Evolutionary conservation across 2,329 filamentous ascomycete genomes (phyloP).

Genomic region (Malbranchea zuffiana): DNA sequence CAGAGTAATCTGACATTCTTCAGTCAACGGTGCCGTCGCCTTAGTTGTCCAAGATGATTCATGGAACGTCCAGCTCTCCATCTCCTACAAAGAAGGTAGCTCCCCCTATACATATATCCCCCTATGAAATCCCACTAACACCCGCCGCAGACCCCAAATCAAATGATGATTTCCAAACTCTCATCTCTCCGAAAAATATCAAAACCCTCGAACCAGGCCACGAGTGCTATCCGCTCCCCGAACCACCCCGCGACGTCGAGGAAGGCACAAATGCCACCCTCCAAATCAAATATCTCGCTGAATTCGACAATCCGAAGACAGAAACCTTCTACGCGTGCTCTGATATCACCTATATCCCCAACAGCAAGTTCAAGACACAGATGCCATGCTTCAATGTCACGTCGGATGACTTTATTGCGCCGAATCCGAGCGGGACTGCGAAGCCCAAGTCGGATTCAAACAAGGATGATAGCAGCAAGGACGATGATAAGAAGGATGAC

Average conservation of each 20-base stretch:
- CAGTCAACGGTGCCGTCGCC: constrained; percentile 45
- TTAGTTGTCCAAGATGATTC: constrained; percentile 49
- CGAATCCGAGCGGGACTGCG: constrained; percentile 11
- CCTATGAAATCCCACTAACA: not conserved
- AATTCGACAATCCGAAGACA: constrained; percentile 32
- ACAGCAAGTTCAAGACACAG: constrained; percentile 30
- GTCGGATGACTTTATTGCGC: constrained; percentile 23
- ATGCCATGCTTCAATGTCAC: constrained; percentile 41
- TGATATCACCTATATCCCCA: constrained; percentile 36
- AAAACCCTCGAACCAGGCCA: constrained; percentile 35
- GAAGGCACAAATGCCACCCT: constrained; percentile 37
- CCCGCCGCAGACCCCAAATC: constrained; percentile 27
- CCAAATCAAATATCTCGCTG: constrained; percentile 36
- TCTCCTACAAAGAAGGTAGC: constrained; percentile 44
- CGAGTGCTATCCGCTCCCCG: constrained; percentile 36
- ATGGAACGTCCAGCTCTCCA: constrained; percentile 43
- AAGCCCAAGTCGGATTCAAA: constrained; percentile 12
- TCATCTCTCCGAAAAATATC: constrained; percentile 25
- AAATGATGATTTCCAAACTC: constrained; percentile 32
- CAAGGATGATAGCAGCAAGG: not conserved
- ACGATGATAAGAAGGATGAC: too few species aligned
- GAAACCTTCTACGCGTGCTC: constrained; percentile 40
- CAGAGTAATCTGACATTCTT: not conserved
- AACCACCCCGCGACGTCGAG: constrained; percentile 23
- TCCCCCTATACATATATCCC: constrained; percentile 1